A percentile compares a stretch with the other conserved stretches of the same genome.
Conservation (phyloP, 1,139 yeast genomes). For the Candida sanyaensis region DNA sequence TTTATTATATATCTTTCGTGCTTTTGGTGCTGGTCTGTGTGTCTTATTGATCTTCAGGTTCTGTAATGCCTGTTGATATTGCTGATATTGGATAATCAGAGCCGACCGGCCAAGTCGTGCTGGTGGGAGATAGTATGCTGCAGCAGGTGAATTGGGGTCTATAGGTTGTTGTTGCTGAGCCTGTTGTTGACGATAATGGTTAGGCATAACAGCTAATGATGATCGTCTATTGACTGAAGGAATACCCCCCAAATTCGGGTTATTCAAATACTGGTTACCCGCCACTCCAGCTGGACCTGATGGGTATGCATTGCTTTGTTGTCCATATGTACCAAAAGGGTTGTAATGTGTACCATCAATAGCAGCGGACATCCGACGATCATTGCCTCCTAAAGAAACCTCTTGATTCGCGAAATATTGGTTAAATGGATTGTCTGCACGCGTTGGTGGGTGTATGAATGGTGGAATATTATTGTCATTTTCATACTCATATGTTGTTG, state of each 20-base stretch:
- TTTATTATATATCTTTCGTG: constrained; percentile 37
- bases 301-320: constrained; percentile 12
- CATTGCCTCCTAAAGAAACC: constrained; percentile 30
- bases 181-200: constrained; percentile 20
- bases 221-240: constrained; percentile 28
- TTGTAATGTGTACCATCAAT: constrained; percentile 29
- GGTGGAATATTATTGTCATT: constrained; percentile 24
- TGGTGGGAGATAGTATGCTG: constrained; percentile 14
- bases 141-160: constrained; percentile 9
- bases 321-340: constrained; percentile 9
- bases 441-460: constrained; percentile 45
- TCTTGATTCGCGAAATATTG: constrained; percentile 47
- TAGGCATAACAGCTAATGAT: constrained; percentile 35
- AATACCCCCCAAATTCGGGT: constrained; percentile 6
- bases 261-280: constrained; percentile 9
- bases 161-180: constrained; percentile 12
- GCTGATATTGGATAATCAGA: constrained; percentile 40
- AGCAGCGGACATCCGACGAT: constrained; percentile 48
- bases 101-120: constrained; percentile 31
- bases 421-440: constrained; percentile 51
- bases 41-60: constrained; percentile 23
- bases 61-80: constrained; percentile 35
- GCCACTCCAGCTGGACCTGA: constrained; percentile 8
- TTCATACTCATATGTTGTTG: constrained; percentile 53
- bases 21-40: constrained; percentile 41